These are phyloP conservation scores for Saccharomyces hybrid DNA, from an alignment of 1,139 yeast genomes.

Conservation along the genomic window DNA sequence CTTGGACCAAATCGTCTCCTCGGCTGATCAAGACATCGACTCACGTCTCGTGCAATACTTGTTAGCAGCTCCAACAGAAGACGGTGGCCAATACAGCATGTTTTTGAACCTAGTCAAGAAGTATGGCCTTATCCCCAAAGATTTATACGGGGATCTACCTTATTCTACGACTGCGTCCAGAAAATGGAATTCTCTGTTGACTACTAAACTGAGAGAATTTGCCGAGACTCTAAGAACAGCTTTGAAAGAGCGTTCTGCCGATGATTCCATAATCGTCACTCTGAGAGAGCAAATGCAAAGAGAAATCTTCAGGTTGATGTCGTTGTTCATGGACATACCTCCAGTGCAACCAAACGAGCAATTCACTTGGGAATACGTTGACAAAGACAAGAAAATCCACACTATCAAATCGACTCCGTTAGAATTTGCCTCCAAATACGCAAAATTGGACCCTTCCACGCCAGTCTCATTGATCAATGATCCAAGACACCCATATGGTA, in stretches of 20 bases:
- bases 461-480: slow-evolving; percentile 68
- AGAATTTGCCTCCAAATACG: slow-evolving; percentile 50
- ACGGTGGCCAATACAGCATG: slow-evolving; percentile 88
- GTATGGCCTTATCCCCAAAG: slow-evolving; percentile 72
- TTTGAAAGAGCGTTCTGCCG: slow-evolving; percentile 42
- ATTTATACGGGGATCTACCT: slow-evolving; percentile 54
- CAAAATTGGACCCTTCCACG: slow-evolving; percentile 43
- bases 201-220: slow-evolving; percentile 65
- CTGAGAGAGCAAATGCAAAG: slow-evolving; percentile 47
- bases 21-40: slow-evolving; percentile 55
- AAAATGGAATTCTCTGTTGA: slow-evolving; percentile 52
- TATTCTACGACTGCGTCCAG: slow-evolving; percentile 54
- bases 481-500: slow-evolving; percentile 63
- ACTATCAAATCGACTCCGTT: slow-evolving; percentile 51
- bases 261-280: slow-evolving; percentile 29
- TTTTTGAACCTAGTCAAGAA: slow-evolving; percentile 63
- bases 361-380: slow-evolving; percentile 66
- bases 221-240: slow-evolving; percentile 58
- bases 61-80: slow-evolving; percentile 56
- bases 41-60: slow-evolving; percentile 61
- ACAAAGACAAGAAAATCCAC: slow-evolving; percentile 60
- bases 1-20: slow-evolving; percentile 64
- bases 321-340: slow-evolving; percentile 67
- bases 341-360: slow-evolving; percentile 57
- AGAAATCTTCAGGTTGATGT: slow-evolving; percentile 54